Base-by-base conservation (phyloP, 805 yeast species). In the Kluyveromyces siamensis region DNA sequence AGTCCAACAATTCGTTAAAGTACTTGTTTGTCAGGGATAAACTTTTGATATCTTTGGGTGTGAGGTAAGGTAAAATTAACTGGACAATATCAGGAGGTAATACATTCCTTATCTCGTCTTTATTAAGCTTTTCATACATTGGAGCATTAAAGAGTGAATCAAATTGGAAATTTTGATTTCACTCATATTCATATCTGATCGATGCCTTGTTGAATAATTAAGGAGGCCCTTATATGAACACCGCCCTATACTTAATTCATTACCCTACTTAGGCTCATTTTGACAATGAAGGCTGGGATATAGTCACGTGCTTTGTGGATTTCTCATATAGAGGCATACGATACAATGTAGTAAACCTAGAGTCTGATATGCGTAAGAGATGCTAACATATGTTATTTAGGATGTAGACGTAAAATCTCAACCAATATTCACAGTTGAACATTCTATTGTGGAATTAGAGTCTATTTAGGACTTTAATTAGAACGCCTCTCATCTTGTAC, bases 401-500 rank as follows among this genome's bases (percentile, higher is more conserved):
- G 3, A 21, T 4, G 25, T 21, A 6, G 25, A 21, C 25, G 6
- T 4, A 4, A 21, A 21, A 4, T 6, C 25, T 21, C 6, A 3
- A 21, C 6, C 3, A 21, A 4, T 30, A 4, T 30, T 13, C 35
- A 30, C 14, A 10, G 3, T 8, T 7, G 35, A 30, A 30, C 7
- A 5, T 30, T 11, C 7, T 30, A 4, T 17, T 19, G 10, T 39
- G 5, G 13, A n/a, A 11, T 48, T 54, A 63, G 37, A 75, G 59
- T 47, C 70, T 76, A 41, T 68, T 67, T 48, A 82, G 72, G 0
- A 82, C 76, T 44, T 73, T 79, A 21, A 73, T 65, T 49, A 86
- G 66, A 18, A 91, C 82, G 30, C 72, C 74, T 50, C 89, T 77
- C 51, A 91, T 76, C 50, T 84, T 87, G 59, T 82, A 80, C 58